phyloP scores from a whole-genome alignment of 306 rosid species.

The Dryas alaskensis region DNA sequence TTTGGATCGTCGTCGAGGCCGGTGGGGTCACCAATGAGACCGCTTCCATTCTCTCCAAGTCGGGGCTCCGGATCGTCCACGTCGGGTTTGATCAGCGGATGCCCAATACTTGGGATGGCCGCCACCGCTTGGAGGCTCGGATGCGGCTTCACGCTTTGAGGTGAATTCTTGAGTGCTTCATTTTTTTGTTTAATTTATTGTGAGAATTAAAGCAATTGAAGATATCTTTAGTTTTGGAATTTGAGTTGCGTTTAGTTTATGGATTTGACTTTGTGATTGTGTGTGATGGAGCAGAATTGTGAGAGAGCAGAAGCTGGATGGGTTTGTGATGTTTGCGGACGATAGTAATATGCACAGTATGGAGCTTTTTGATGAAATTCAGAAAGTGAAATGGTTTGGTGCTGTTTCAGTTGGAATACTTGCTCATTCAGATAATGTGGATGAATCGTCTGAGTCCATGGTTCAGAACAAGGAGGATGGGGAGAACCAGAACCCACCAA shows the following conservation, averaged over 20 bases:
- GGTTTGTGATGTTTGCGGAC: slow-evolving; percentile 88
- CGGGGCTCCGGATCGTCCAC: slow-evolving; percentile 70
- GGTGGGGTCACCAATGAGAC: slow-evolving; percentile 88
- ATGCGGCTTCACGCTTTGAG: slow-evolving; percentile 91
- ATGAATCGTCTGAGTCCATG: slow-evolving; percentile 28
- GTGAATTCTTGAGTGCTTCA: slow-evolving; percentile 29
- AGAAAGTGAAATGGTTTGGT: slow-evolving; percentile 83
- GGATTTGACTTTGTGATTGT: slow-evolving; percentile 28
- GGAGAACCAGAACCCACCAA: slow-evolving; percentile 33
- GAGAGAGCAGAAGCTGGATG: slow-evolving; percentile 80
- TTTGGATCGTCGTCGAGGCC: slow-evolving; percentile 96
- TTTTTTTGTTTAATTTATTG: background rate
- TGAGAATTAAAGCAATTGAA: slow-evolving; percentile 7
- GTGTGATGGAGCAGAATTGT: slow-evolving; percentile 62
- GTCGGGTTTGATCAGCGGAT: slow-evolving; percentile 58
- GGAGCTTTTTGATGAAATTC: slow-evolving; percentile 92
- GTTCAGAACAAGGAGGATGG: slow-evolving; percentile 45
- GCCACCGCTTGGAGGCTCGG: slow-evolving; percentile 75
- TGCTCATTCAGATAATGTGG: slow-evolving; percentile 49
- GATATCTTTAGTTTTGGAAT: slow-evolving; percentile 8
- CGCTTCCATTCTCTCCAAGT: slow-evolving; percentile 63
- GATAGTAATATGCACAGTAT: slow-evolving; percentile 98
- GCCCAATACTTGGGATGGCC: slow-evolving; percentile 82
- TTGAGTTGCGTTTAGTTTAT: slow-evolving; percentile 24
- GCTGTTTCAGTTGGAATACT: slow-evolving; percentile 93